Conservation (phyloP, 169 alveolate genomes). For the Cryptosporidium bovis region DNA sequence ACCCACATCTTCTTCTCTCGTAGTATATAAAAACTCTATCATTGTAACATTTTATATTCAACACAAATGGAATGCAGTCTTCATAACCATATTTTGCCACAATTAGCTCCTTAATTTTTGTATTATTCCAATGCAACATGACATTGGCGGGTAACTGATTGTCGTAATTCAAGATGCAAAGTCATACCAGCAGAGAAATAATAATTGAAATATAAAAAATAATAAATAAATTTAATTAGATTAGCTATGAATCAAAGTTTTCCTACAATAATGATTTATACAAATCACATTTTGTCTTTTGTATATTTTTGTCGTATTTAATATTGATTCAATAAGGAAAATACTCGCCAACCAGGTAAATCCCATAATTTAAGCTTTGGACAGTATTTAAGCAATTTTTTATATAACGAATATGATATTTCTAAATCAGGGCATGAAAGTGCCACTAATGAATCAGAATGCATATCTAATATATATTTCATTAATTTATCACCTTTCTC, state of each 20-base stretch:
- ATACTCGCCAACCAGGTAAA: constrained; percentile 70
- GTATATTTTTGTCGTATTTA: background rate
- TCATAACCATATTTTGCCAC: too few species aligned
- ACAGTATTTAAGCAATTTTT: constrained; percentile 37
- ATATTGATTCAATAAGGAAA: background rate
- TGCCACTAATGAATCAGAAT: constrained; percentile 69
- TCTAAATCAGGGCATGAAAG: constrained; percentile 70
- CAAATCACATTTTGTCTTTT: too few species aligned
- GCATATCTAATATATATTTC: constrained; percentile 57
- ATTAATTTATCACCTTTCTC: constrained; percentile 66
- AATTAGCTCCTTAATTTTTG: too few species aligned
- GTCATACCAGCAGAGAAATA: too few species aligned
- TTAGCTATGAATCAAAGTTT: background rate
- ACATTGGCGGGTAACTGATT: too few species aligned
- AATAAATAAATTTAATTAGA: background rate
- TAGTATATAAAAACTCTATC: too few species aligned
- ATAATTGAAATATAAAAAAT: background rate
- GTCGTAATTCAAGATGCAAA: too few species aligned
- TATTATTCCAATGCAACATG: too few species aligned
- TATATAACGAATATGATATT: constrained; percentile 56
- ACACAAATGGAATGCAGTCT: too few species aligned
- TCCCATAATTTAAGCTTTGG: constrained; percentile 66
- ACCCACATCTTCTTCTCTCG: too few species aligned
- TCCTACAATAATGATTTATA: too few species aligned
- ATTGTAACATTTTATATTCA: too few species aligned